Conservation (phyloP, 164 flowering plant genomes). For the Vitis amurensis region DNA sequence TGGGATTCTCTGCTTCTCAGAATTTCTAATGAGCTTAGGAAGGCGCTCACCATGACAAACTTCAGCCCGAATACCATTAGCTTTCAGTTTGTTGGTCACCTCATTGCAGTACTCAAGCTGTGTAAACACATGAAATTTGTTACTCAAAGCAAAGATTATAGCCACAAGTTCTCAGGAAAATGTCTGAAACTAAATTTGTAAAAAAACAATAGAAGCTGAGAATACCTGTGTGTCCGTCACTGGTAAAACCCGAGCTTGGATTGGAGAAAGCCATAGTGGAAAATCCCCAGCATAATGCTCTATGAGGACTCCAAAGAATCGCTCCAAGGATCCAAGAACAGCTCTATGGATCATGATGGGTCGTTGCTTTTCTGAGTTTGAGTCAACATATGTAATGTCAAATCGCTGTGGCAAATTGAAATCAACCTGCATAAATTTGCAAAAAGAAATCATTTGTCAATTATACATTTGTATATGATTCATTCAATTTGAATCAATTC, state of each 20-base stretch:
- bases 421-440: constrained; percentile 64
- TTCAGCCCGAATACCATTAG: constrained; percentile 68
- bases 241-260: constrained; percentile 83
- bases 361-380: constrained; percentile 71
- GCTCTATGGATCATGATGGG: constrained; percentile 99
- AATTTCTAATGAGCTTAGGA: constrained; percentile 84
- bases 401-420: constrained; percentile 91
- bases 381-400: constrained; percentile 86
- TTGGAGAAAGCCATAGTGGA: constrained; percentile 95
- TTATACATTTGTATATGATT: not conserved
- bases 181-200: no score
- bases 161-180: not conserved
- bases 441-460: not conserved
- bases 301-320: constrained; percentile 91
- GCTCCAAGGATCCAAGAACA: constrained; percentile 92
- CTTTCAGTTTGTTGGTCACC: constrained; percentile 51
- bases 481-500: no score
- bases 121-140: constrained; percentile 5
- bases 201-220: not conserved
- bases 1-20: constrained; percentile 89
- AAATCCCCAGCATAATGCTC: constrained; percentile 97
- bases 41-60: constrained; percentile 88
- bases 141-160: not conserved
- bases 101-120: constrained; percentile 80
- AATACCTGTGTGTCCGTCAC: constrained; percentile 86